Evolutionary conservation across 768 basidiomycete species (phyloP).

Genomic region (Gelatoporia subvermispora): DNA sequence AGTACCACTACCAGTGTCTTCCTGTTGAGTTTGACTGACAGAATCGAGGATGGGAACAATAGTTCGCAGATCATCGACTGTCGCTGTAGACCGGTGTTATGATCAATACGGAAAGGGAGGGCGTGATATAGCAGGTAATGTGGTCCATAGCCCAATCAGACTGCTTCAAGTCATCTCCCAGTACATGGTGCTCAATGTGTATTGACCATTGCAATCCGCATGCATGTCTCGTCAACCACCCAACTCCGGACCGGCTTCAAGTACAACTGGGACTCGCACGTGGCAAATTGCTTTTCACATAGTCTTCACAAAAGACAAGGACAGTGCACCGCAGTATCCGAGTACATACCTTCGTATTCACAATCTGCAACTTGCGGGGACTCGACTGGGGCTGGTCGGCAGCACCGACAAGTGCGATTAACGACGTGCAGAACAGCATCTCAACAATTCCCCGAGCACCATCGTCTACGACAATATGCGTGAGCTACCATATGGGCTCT

Average conservation of each 20-base stretch:
- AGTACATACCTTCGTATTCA: slow-evolving; percentile 87
- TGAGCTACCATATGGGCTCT: background rate
- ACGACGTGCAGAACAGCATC: slow-evolving; percentile 98
- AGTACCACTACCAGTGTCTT: slow-evolving; percentile 95
- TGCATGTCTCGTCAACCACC: too few relatives aligned
- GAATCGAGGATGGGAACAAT: slow-evolving; percentile 92
- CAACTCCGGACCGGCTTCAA: too few relatives aligned
- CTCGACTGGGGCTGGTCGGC: slow-evolving; percentile 89
- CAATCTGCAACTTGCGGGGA: slow-evolving; percentile 92
- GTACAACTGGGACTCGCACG: background rate
- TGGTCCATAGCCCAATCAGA: too few relatives aligned
- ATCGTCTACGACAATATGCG: slow-evolving; percentile 51
- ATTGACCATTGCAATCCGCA: too few relatives aligned
- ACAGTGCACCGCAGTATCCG: too few relatives aligned
- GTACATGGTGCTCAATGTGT: too few relatives aligned
- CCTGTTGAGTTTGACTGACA: slow-evolving; percentile 96
- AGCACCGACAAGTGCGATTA: slow-evolving; percentile 94
- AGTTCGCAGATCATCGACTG: slow-evolving; percentile 99
- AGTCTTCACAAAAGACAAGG: background rate
- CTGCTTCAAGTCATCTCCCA: too few relatives aligned
- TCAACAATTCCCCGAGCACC: slow-evolving; percentile 95
- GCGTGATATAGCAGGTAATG: too few relatives aligned
- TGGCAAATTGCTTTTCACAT: background rate
- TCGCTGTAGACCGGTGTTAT: slow-evolving; percentile 45
- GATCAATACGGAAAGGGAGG: too few relatives aligned